Evolutionary conservation across 768 basidiomycete species (phyloP), one percentile per base, ranked within the genome.

Genomic region (Chalciporus piperatus): DNA sequence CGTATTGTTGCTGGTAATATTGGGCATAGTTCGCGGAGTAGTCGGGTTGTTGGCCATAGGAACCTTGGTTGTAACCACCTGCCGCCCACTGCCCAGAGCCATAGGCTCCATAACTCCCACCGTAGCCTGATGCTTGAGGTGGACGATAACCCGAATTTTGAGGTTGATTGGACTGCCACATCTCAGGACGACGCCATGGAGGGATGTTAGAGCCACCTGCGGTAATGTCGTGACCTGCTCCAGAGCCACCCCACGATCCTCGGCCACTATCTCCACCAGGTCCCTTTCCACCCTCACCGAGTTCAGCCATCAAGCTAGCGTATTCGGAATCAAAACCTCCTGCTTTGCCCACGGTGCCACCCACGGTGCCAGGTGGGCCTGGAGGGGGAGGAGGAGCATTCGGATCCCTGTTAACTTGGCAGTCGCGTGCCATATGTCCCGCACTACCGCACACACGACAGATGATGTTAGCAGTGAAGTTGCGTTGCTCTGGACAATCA

Each of bases 391-490:
- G 73, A 23, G 76, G 70, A 17, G 85, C 85, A 62, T 89, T 90
- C 52, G 91, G 89, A 70, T 94, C 91, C 65, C 85, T 92, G 72
- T 92, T 90, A 66, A 91, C 88, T 42, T 92, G 90, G 70, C 96
- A 98, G 73, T 98, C 96, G 60, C 95, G 87, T 45, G 95, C 96
- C 96, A 99, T 98, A 74, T 98, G 96, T 33, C 97, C 96, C 37
- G 94, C 93, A 64, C 92, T 95, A 55, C 96, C 96, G 70, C 97
- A 99, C 64, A 95, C 84, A 65, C 93, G 94, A 79, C 97, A 99
- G 67, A 98, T 96, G 76, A 99, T 95, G 77, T 96, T 96, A 75
- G 97, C 97, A 60, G 92, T 95, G 75, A 94, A 98, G 76, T 97
- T 97, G 70, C 90, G 86, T 72, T 97, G 92, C 74, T 98, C 92